phyloP scores from a whole-genome alignment of 1,284 basidiomycete genomes.

The Pseudozyma sp. region DNA sequence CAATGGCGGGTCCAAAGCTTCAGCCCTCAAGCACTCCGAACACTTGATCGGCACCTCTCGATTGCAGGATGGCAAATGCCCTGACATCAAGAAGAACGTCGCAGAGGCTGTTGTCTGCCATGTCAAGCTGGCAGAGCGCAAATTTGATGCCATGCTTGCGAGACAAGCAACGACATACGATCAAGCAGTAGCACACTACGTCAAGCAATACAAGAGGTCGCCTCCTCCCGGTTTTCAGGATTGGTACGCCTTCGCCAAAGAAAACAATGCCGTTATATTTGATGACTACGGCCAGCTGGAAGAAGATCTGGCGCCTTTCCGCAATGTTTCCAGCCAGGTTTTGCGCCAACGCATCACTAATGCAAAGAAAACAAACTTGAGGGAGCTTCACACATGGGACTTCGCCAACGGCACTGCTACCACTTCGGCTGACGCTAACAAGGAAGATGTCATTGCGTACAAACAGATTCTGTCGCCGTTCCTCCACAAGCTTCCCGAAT shows the following conservation, averaged over 20 bases:
- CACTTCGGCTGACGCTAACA: slow-evolving; percentile 3
- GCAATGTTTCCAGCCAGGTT: slow-evolving; percentile 11
- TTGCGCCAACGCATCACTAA: slow-evolving; percentile 21
- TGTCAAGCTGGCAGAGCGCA: slow-evolving; percentile 15
- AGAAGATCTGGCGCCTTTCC: slow-evolving; percentile 22
- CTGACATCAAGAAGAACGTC: slow-evolving; percentile 10
- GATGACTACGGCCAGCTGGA: slow-evolving; percentile 37
- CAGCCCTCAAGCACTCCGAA: neutral
- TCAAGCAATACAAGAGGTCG: slow-evolving; percentile 19
- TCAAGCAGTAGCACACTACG: slow-evolving; percentile 21
- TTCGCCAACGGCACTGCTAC: slow-evolving; percentile 22
- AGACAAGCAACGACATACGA: slow-evolving; percentile 25
- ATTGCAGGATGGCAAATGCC: slow-evolving; percentile 9
- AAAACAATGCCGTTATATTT: slow-evolving; percentile 22
- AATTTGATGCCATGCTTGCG: slow-evolving; percentile 15
- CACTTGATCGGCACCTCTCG: neutral
- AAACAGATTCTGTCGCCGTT: slow-evolving; percentile 26
- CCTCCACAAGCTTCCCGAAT: slow-evolving; percentile 21
- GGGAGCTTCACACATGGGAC: slow-evolving; percentile 17
- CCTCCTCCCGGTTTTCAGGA: slow-evolving; percentile 27
- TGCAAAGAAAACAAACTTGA: slow-evolving; percentile 3
- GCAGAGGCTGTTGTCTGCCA: slow-evolving; percentile 26
- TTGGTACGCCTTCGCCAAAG: slow-evolving; percentile 22
- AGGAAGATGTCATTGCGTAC: neutral
- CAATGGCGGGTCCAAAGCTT: neutral